A percentile compares a stretch with the other conserved stretches of the same genome.
phyloP scores from a whole-genome alignment of 805 yeast genomes.

The Komagataella ulmi region DNA sequence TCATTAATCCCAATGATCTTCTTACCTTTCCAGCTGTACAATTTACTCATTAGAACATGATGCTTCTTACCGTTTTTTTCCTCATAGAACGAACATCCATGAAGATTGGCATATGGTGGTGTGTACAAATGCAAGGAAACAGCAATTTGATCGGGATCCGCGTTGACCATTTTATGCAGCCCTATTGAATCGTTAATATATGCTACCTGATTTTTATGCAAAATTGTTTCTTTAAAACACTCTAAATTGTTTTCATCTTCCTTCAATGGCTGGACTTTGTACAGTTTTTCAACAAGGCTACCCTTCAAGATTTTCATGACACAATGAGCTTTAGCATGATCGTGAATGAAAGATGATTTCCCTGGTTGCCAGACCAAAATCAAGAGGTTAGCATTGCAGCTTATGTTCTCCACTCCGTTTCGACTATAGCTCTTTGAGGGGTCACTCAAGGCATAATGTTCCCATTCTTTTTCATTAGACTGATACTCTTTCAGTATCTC shows the following conservation, averaged over 20 bases:
- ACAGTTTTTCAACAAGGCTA: conserved; percentile 39
- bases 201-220: conserved; percentile 33
- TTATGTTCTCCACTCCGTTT: conserved; percentile 66
- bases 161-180: conserved; percentile 48
- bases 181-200: conserved; percentile 59
- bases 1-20: conserved; percentile 5
- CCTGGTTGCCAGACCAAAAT: conserved; percentile 64
- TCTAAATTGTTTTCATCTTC: conserved; percentile 1
- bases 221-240: conserved; percentile 4
- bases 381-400: conserved; percentile 55
- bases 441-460: conserved; percentile 40
- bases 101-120: conserved; percentile 60
- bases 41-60: conserved; percentile 43
- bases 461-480: conserved; percentile 43
- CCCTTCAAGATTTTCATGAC: conserved; percentile 60
- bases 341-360: conserved; percentile 51
- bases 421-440: conserved; percentile 37
- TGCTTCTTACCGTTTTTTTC: conserved; percentile 32
- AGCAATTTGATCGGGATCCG: conserved; percentile 25
- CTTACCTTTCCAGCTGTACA: conserved; percentile 49
- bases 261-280: conserved; percentile 18
- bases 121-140: conserved; percentile 63
- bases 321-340: conserved; percentile 69
- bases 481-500: conserved; percentile 31
- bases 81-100: conserved; percentile 40